These are phyloP conservation scores for Rhytidiadelphus loreus DNA, from an alignment of 225 moss, liverwort and hornwort species.

Conservation along the genomic window DNA sequence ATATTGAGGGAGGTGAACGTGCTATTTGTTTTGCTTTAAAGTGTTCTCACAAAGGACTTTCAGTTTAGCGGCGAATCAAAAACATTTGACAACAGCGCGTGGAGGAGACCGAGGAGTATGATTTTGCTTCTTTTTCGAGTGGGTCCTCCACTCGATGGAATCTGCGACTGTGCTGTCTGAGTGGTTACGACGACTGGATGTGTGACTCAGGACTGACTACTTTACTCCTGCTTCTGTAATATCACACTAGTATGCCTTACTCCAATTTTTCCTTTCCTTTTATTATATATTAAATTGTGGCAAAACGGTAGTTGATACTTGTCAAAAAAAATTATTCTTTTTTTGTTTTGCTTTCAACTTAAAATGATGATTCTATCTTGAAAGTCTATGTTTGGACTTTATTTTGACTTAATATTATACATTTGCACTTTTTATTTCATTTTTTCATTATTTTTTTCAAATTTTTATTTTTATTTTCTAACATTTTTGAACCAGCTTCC, in stretches of 20 bases:
- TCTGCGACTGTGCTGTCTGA: background rate
- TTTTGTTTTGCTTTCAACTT: no score
- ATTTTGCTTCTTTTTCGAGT: background rate
- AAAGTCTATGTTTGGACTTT: no score
- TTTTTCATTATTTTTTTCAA: no score
- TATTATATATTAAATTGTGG: no score
- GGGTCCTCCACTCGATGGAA: background rate
- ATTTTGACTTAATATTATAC: no score
- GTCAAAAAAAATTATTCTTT: no score
- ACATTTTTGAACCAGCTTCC: no score
- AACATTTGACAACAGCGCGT: background rate
- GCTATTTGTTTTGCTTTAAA: background rate
- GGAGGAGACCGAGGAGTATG: background rate
- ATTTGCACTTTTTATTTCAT: no score
- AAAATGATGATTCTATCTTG: no score
- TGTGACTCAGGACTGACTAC: background rate
- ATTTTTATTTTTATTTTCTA: no score
- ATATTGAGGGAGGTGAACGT: background rate
- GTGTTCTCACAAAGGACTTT: background rate
- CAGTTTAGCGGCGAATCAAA: background rate
- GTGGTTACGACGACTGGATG: background rate
- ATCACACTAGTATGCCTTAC: background rate
- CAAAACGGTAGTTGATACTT: no score
- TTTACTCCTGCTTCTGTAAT: background rate
- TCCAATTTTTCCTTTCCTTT: no score